Evolutionary conservation across 495 filamentous ascomycete species (phyloP), one percentile per base, ranked within the genome.

Genomic region (Bacidia gigantensis): DNA sequence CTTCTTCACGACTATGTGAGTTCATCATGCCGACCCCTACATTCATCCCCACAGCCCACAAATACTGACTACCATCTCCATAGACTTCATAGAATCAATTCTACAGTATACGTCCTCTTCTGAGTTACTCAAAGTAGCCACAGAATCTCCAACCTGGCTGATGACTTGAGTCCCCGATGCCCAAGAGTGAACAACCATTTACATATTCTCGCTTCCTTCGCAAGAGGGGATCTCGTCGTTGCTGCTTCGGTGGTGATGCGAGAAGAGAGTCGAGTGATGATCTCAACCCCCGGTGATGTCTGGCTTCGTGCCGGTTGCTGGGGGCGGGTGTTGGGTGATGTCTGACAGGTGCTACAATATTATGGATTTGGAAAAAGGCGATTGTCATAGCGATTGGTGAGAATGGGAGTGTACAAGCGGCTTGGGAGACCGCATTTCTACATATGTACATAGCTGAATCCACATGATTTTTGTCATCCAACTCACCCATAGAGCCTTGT

Each of bases 31-130:
- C 41, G 38, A 22, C 47, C 47, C 47, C 47, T 38, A 50, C 10
- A 50, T n/a, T 50, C 38, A n/a, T n/a, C 3, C 26, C 26, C 17
- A 9, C 5, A n/a, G 20, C 5, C 41, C 14, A 44, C 23, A 35
- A 14, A 21, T 18, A 14, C 14, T 35, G 29, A 17, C 32, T 21
- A 50, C n/a, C 14, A 14, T 38, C 11, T 38, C 47, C 47, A 17
- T 35, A 29, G 32, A 51, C 53, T 56, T 80, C 77, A 81, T 80
- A 84, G 82, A 84, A 87, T 87, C 83, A 85, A 82, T 86, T 87
- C 77, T 86, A 85, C 81, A 87, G 82, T 84, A 81, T 72, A 83
- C 75, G 82, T 84, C 79, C 75, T 69, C 73, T 75, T 79, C 79
- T 85, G 79, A 80, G 76, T 81, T 84, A 73, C 81, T 77, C 76